phyloP scores from a whole-genome alignment of 2,329 filamentous ascomycete species.

The Chrysoporthe cubensis region DNA sequence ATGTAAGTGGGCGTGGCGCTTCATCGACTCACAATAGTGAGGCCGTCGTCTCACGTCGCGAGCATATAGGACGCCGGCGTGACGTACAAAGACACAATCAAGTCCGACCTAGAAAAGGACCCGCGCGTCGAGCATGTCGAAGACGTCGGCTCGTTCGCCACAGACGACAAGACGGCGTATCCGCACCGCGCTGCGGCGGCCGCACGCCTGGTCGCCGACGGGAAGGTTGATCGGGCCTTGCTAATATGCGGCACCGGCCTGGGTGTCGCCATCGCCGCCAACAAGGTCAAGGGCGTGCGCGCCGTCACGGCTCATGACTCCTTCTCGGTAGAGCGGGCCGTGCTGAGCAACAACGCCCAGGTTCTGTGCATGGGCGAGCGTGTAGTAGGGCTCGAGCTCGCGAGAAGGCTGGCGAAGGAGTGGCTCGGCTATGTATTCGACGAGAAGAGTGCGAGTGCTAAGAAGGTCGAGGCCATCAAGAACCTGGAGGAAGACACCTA shows the following conservation, averaged over 20 bases:
- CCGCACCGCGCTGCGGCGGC: slow-evolving; percentile 78
- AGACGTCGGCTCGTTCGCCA: slow-evolving; percentile 73
- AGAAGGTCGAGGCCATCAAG: slow-evolving; percentile 49
- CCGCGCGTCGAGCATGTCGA: slow-evolving; percentile 68
- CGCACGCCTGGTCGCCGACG: slow-evolving; percentile 63
- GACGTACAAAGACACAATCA: slow-evolving; percentile 78
- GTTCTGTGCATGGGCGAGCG: slow-evolving; percentile 86
- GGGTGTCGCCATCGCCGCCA: slow-evolving; percentile 85
- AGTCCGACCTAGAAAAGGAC: slow-evolving; percentile 70
- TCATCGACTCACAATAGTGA: not conserved
- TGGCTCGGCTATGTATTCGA: slow-evolving; percentile 88
- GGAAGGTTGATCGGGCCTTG: slow-evolving; percentile 75
- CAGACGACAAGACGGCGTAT: slow-evolving; percentile 78
- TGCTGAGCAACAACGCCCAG: slow-evolving; percentile 85
- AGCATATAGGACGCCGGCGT: slow-evolving; percentile 69
- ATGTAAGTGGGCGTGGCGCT: slow-evolving; percentile 45
- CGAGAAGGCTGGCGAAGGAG: slow-evolving; percentile 75
- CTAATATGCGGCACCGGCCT: slow-evolving; percentile 86
- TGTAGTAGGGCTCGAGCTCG: slow-evolving; percentile 80
- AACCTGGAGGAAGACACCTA: slow-evolving; percentile 35
- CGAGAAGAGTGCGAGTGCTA: slow-evolving; percentile 58
- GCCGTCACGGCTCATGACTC: slow-evolving; percentile 90
- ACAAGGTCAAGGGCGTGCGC: slow-evolving; percentile 82
- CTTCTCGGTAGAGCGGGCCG: slow-evolving; percentile 79
- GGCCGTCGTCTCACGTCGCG: not conserved